phyloP scores from a whole-genome alignment of 495 filamentous ascomycete species.

The Daldinia childiae region DNA sequence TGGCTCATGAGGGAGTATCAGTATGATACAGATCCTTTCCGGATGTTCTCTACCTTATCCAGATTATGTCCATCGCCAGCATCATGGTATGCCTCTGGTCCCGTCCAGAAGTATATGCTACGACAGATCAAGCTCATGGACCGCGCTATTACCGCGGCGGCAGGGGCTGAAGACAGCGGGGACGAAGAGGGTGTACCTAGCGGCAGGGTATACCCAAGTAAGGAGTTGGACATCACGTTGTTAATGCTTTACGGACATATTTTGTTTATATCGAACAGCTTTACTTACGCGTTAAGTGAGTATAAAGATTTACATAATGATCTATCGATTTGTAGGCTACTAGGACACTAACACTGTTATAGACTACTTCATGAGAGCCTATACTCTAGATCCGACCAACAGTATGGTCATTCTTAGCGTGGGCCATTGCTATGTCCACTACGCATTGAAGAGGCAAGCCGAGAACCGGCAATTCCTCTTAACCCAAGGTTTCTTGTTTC shows the following conservation, averaged over 20 bases:
- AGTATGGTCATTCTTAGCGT: slow-evolving; percentile 77
- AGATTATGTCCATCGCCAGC: slow-evolving; percentile 68
- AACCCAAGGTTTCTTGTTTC: slow-evolving; percentile 82
- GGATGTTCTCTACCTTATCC: slow-evolving; percentile 77
- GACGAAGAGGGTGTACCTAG: slow-evolving; percentile 42
- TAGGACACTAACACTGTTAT: slow-evolving; percentile 15
- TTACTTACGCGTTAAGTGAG: slow-evolving; percentile 79
- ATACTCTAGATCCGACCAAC: slow-evolving; percentile 79
- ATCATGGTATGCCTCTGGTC: slow-evolving; percentile 67
- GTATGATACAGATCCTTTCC: slow-evolving; percentile 84
- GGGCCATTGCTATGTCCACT: slow-evolving; percentile 80
- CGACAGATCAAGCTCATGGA: slow-evolving; percentile 94
- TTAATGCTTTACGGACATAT: slow-evolving; percentile 91
- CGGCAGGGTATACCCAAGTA: slow-evolving; percentile 43
- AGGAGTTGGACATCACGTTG: slow-evolving; percentile 66
- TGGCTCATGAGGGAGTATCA: slow-evolving; percentile 89
- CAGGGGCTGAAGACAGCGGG: slow-evolving; percentile 30
- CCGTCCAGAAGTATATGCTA: slow-evolving; percentile 85
- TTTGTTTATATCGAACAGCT: slow-evolving; percentile 78
- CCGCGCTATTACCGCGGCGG: slow-evolving; percentile 41
- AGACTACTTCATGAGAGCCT: slow-evolving; percentile 90
- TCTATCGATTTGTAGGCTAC: not conserved
- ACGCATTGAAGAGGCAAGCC: slow-evolving; percentile 84
- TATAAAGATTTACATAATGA: not conserved
- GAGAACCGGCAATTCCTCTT: slow-evolving; percentile 89